Conservation (phyloP, 257 asterid species). For the Solanum sitiens region DNA sequence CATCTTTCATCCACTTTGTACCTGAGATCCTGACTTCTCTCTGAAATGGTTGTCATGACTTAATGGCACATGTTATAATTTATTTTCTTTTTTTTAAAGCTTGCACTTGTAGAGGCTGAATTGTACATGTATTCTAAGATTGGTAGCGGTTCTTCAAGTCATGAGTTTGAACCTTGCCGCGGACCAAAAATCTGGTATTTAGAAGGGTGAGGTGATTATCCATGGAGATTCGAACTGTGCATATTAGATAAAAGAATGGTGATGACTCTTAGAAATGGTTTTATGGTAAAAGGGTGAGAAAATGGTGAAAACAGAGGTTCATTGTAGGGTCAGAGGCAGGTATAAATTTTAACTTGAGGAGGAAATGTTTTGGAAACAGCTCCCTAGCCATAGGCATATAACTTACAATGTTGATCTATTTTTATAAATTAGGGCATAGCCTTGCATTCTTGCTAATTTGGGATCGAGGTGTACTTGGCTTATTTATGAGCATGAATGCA, state of each 20-base stretch:
- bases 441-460: not conserved
- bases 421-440: not conserved
- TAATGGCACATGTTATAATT: not conserved
- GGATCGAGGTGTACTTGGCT: not conserved
- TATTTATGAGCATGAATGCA: not conserved
- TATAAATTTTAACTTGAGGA: not conserved
- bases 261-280: not conserved
- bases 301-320: not conserved
- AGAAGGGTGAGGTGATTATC: not conserved
- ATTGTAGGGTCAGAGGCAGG: not conserved
- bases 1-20: not conserved
- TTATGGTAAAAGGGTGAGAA: not conserved
- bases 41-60: not conserved
- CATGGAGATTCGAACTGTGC: not conserved
- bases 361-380: not conserved
- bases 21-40: not conserved
- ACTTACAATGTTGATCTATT: not conserved
- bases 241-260: not conserved
- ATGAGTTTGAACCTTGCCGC: not conserved
- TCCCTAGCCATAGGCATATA: not conserved
- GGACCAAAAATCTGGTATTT: not conserved
- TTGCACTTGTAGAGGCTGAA: not conserved
- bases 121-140: not conserved
- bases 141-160: not conserved
- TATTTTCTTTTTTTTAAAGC: not conserved